Evolutionary conservation across 2,329 filamentous ascomycete genomes (phyloP), one percentile per base, ranked within the genome.

Genomic region (Arthrobotrys megalospora): DNA sequence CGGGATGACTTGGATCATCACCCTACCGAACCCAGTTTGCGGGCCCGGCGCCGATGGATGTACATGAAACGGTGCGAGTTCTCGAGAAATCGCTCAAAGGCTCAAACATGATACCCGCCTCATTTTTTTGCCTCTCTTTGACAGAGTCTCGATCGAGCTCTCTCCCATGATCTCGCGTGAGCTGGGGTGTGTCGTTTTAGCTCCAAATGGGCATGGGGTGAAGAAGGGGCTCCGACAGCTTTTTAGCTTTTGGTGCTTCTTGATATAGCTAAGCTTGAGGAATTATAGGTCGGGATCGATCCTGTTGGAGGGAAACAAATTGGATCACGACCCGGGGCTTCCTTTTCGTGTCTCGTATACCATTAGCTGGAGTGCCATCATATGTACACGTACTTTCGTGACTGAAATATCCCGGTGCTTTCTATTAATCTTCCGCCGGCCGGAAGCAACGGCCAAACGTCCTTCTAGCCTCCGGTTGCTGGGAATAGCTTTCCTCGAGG

Each of bases 1-100:
- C 55, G 55, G 36, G 55, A 43, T 43, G 55, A 43, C 19, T 60
- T 60, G 55, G 36, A 60, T 60, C 36, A 52, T 32, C 48, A 60
- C 41, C 52, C 52, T 38, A 21, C 53, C 53, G 36, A 19, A 43
- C 55, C 55, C 36, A 60, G 55, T 28, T 60, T 60, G 55, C 55
- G 55, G 55, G 19, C 19, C 55, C 55, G 16, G 52, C 19, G 52
- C 52, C 52, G 32, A 58, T 11, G 32, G 24, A n/a, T 70, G 19
- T 52, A 48, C 36, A 55, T 70, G 72, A 77, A 77, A 77, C 72
- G 58, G 66, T 77, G 72, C 65, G 72, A 76, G 53, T 62, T 47
- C 34, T 52, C 43, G 60, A 64, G 72, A 77, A 77, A 77, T 77
- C 72, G 72, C 72, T 70, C 72, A 76, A 64, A 41, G 34, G 53